Evolutionary conservation across 805 yeast species (phyloP).

Genomic region (Suhomyces sp.): DNA sequence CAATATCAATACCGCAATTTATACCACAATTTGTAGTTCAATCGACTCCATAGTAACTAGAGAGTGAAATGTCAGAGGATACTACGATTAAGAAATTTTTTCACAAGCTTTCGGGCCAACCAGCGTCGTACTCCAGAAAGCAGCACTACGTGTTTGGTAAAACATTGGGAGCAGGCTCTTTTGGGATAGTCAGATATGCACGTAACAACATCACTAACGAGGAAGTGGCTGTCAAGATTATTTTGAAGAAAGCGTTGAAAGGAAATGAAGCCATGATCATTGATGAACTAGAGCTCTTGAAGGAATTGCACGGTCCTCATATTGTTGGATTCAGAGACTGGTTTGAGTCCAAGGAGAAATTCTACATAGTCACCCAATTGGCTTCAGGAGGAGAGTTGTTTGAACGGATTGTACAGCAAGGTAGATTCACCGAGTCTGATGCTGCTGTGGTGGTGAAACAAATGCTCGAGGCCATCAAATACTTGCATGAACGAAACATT

Average conservation of each 20-base stretch:
- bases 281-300: conserved; percentile 73
- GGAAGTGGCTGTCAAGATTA: conserved; percentile 86
- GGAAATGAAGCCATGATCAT: conserved; percentile 74
- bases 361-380: conserved; percentile 88
- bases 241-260: conserved; percentile 77
- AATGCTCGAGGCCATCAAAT: conserved; percentile 71
- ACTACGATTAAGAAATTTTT: conserved; percentile 33
- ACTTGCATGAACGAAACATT: conserved; percentile 71
- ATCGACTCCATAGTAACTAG: neutral
- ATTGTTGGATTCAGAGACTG: conserved; percentile 89
- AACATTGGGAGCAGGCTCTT: conserved; percentile 92
- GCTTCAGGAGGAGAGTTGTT: conserved; percentile 96
- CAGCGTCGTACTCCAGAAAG: conserved; percentile 64
- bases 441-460: conserved; percentile 76
- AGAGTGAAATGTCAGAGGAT: conserved; percentile 1
- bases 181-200: conserved; percentile 88
- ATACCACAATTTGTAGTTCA: too few relatives aligned
- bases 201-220: conserved; percentile 47
- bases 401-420: conserved; percentile 76
- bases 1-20: neutral
- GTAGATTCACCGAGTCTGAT: conserved; percentile 84
- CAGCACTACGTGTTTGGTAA: conserved; percentile 70
- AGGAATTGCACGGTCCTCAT: conserved; percentile 72
- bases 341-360: conserved; percentile 91
- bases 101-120: conserved; percentile 68